A percentile compares a stretch with the other conserved stretches of the same genome.
Conservation (phyloP, 345 rosid species). For the Excoecaria cochinchinensis region DNA sequence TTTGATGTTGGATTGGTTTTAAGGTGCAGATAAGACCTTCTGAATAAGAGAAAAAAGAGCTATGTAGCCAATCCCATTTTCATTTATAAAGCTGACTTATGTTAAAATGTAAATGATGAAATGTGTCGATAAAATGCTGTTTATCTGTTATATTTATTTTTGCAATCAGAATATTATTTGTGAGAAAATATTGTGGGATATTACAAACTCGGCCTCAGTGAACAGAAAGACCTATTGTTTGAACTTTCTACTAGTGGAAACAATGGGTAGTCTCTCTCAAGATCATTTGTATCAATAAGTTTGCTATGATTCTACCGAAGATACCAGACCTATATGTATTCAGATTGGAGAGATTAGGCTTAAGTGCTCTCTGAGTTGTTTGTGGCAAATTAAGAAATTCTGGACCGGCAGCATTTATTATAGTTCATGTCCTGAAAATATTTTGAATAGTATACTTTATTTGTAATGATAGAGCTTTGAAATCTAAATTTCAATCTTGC, state of each 20-base stretch:
- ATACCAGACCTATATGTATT: background rate
- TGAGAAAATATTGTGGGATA: background rate
- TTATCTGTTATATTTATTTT: background rate
- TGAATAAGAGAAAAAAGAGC: background rate
- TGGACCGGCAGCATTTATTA: background rate
- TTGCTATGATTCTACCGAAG: background rate
- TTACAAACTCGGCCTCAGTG: background rate
- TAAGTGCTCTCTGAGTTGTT: background rate
- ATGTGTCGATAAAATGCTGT: background rate
- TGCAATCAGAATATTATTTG: background rate
- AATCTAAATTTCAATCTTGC: slow-evolving; percentile 16
- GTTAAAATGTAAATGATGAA: background rate
- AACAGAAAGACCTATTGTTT: background rate
- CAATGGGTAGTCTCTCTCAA: background rate
- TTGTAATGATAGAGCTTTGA: background rate
- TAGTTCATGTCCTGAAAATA: background rate
- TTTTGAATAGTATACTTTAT: background rate
- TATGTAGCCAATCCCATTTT: background rate
- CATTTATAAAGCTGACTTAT: background rate
- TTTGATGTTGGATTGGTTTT: background rate
- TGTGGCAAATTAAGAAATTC: background rate
- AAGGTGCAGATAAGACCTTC: background rate
- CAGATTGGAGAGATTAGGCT: background rate
- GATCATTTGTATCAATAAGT: background rate
- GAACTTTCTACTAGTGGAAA: background rate